Conservation (phyloP, 306 rosid genomes). For the Quercus engelmannii region DNA sequence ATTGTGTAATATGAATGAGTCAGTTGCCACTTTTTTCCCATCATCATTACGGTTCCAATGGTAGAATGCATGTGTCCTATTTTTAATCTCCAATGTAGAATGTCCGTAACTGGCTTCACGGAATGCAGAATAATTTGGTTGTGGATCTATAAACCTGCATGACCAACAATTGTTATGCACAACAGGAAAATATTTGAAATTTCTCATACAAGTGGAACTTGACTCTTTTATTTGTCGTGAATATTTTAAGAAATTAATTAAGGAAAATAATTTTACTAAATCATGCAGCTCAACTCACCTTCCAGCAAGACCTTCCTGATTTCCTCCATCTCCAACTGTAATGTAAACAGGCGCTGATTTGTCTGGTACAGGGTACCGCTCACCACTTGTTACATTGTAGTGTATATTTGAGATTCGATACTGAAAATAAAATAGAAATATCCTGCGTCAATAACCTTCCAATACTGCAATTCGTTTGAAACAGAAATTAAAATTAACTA, state of each 20-base stretch:
- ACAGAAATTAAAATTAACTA: neutral
- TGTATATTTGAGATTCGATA: slow-evolving; percentile 70
- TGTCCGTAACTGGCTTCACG: slow-evolving; percentile 97
- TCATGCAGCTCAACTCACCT: slow-evolving; percentile 40
- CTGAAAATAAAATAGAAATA: slow-evolving; percentile 41
- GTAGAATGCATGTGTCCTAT: slow-evolving; percentile 85
- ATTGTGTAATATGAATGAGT: slow-evolving; percentile 65
- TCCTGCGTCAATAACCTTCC: neutral
- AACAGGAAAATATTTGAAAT: neutral
- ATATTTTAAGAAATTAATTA: neutral
- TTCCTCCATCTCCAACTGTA: slow-evolving; percentile 98
- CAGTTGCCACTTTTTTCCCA: slow-evolving; percentile 71
- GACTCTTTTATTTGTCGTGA: neutral
- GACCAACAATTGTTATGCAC: slow-evolving; percentile 7
- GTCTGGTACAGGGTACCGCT: slow-evolving; percentile 58
- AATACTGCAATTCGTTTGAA: neutral
- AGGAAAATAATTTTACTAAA: neutral
- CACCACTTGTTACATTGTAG: slow-evolving; percentile 68
- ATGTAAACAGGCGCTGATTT: slow-evolving; percentile 90
- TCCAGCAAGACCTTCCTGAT: slow-evolving; percentile 96
- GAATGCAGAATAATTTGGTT: slow-evolving; percentile 92
- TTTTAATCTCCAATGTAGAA: slow-evolving; percentile 77
- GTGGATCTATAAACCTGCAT: slow-evolving; percentile 77
- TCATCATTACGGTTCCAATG: slow-evolving; percentile 99
- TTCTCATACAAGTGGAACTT: neutral